These are phyloP conservation scores for Schizochytrium sp. DNA, from an alignment of 108 stramenopile genomes.

Conservation along the genomic window DNA sequence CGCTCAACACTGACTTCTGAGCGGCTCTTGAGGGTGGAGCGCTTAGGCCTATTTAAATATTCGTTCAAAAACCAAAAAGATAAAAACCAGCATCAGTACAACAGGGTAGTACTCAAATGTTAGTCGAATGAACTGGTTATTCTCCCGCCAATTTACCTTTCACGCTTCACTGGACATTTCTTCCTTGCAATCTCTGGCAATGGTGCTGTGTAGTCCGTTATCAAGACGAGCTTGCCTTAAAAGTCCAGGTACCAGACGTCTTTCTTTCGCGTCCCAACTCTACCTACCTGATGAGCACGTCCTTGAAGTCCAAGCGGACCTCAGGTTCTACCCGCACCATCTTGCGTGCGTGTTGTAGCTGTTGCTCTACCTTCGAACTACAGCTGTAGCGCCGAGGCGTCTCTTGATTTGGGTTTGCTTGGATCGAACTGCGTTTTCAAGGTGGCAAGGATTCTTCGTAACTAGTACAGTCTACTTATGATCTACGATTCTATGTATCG, in stretches of 20 bases:
- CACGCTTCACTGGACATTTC: too few relatives aligned
- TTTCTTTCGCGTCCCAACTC: not conserved
- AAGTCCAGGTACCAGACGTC: too few relatives aligned
- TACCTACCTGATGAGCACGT: conserved; percentile 61
- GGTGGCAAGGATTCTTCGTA: too few relatives aligned
- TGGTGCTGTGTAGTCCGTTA: too few relatives aligned
- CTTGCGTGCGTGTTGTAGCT: not conserved
- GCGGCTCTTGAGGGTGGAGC: conserved; percentile 70
- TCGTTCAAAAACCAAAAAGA: conserved; percentile 58
- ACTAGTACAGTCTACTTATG: too few relatives aligned
- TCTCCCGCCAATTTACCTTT: too few relatives aligned
- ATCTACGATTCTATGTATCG: too few relatives aligned
- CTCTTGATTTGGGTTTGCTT: too few relatives aligned
- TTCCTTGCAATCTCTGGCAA: too few relatives aligned
- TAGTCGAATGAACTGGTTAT: too few relatives aligned
- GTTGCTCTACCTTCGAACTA: not conserved
- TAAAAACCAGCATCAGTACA: not conserved
- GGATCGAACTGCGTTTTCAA: too few relatives aligned
- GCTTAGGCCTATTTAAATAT: conserved; percentile 65
- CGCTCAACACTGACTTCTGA: conserved; percentile 64
- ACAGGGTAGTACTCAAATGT: not conserved
- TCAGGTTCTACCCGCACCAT: conserved; percentile 71
- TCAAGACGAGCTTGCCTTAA: too few relatives aligned
- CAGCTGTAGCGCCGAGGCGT: not conserved
- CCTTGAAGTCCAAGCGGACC: conserved; percentile 74